Evolutionary conservation across 306 rosid species (phyloP).

Genomic region (Vigna unguiculata): DNA sequence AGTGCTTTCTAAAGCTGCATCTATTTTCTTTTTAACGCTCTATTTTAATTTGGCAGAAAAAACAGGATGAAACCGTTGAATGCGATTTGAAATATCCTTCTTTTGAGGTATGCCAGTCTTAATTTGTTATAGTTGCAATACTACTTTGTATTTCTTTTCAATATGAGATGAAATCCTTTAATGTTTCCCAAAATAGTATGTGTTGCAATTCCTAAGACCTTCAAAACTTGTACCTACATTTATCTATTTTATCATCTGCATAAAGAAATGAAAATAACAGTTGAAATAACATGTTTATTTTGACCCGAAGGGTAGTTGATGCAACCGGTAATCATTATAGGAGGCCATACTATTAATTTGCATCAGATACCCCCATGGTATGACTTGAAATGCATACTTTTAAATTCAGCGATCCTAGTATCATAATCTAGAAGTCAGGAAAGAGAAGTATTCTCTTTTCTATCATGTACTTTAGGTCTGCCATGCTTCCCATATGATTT

Average conservation of each 20-base stretch:
- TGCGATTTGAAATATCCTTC: slow-evolving; percentile 69
- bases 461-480: background rate
- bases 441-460: background rate
- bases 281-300: background rate
- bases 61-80: slow-evolving; percentile 69
- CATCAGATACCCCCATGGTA: slow-evolving; percentile 18
- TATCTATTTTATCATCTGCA: background rate
- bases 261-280: background rate
- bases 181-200: slow-evolving; percentile 6
- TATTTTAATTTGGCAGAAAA: slow-evolving; percentile 64
- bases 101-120: slow-evolving; percentile 68
- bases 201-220: slow-evolving; percentile 26
- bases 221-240: background rate
- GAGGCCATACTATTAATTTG: background rate
- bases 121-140: slow-evolving; percentile 15
- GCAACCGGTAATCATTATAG: background rate
- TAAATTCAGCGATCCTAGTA: background rate
- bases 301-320: slow-evolving; percentile 2
- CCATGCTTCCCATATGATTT: slow-evolving; percentile 2
- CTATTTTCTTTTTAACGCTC: slow-evolving; percentile 17
- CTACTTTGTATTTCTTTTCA: slow-evolving; percentile 4
- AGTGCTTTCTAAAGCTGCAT: background rate
- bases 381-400: slow-evolving; percentile 1
- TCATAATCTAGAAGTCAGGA: background rate
- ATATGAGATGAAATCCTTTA: background rate